Conservation (phyloP, 805 yeast species). For the Candida nitratophila region DNA sequence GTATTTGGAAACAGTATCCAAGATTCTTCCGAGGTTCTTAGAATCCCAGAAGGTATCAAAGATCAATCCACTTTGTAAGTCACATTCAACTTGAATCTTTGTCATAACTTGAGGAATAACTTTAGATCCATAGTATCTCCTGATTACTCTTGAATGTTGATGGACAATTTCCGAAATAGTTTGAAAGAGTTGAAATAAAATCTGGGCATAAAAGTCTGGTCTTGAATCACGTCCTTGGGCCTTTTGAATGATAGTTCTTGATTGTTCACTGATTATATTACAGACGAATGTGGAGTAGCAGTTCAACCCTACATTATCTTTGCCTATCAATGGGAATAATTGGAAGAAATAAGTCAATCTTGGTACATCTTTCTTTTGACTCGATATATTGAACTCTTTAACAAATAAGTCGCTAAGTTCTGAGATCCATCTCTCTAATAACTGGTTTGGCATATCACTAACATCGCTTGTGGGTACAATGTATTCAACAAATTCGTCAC, state of each 20-base stretch:
- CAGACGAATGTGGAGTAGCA: slow-evolving; percentile 85
- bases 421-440: slow-evolving; percentile 51
- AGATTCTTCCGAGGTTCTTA: slow-evolving; percentile 46
- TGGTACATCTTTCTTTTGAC: slow-evolving; percentile 56
- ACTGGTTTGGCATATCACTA: slow-evolving; percentile 65
- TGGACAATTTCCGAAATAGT: slow-evolving; percentile 76
- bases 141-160: slow-evolving; percentile 80
- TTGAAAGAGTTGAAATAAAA: slow-evolving; percentile 67
- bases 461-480: slow-evolving; percentile 84
- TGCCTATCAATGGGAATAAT: slow-evolving; percentile 79
- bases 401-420: slow-evolving; percentile 52
- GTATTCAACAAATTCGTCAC: slow-evolving; percentile 65
- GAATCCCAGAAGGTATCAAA: slow-evolving; percentile 80
- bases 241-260: slow-evolving; percentile 55
- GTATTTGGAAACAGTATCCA: slow-evolving; percentile 51
- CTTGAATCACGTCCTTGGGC: slow-evolving; percentile 28
- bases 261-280: slow-evolving; percentile 72
- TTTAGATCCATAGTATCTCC: slow-evolving; percentile 58
- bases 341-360: slow-evolving; percentile 74
- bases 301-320: slow-evolving; percentile 61
- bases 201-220: slow-evolving; percentile 51
- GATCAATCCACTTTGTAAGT: slow-evolving; percentile 85
- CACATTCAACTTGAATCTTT: slow-evolving; percentile 79
- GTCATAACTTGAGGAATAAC: slow-evolving; percentile 63
- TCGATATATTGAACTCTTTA: slow-evolving; percentile 63